Evolutionary conservation across 345 rosid genomes (phyloP), one percentile per base, ranked within the genome.

Genomic region (Brassica nigra): DNA sequence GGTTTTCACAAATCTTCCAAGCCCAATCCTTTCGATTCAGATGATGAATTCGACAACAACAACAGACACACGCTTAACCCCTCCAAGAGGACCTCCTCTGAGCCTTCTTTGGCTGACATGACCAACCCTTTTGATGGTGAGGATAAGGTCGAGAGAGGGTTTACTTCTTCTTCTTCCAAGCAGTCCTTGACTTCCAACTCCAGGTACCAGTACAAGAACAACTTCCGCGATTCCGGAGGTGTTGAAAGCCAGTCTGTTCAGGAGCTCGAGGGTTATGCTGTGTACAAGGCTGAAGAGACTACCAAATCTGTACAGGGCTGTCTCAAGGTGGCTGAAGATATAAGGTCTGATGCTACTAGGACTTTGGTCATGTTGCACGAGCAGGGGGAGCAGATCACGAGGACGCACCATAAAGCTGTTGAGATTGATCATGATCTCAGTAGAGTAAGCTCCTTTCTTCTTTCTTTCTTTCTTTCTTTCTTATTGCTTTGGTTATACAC

Each of bases 221-320:
- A 88, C 83, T 96, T 93, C 77, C 90, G 79, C 2, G 94, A 93
- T 73, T 84, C 88, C 0, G 99, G 99, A 33, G 98, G 99, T 70
- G 1, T 96, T 54, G 95, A 93, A 73, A 93, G 83, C 84, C 98
- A 96, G 75, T 86, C 97, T 0, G 92, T 92, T 67, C 94, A 96
- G 82, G 99, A 93, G 78, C 86, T 96, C 73, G 97, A 96, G 80
- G 52, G 83, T 63, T 93, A 93, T 85, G 92, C 95, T 57, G 89
- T 84, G 23, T 90, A 96, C 84, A 96, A 90, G 86, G 91, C 99
- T 20, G 98, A 96, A 85, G 98, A 93, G 77, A 93, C 95, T 1
- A 93, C 99, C 14, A 91, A 89, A 70, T 34, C 89, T 10, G 98
- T 96, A 4, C 85, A 93, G 9, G 84, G 87, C 76, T 92, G 97